Evolutionary conservation across 768 basidiomycete genomes (phyloP).

Genomic region (Suillus variegatus): DNA sequence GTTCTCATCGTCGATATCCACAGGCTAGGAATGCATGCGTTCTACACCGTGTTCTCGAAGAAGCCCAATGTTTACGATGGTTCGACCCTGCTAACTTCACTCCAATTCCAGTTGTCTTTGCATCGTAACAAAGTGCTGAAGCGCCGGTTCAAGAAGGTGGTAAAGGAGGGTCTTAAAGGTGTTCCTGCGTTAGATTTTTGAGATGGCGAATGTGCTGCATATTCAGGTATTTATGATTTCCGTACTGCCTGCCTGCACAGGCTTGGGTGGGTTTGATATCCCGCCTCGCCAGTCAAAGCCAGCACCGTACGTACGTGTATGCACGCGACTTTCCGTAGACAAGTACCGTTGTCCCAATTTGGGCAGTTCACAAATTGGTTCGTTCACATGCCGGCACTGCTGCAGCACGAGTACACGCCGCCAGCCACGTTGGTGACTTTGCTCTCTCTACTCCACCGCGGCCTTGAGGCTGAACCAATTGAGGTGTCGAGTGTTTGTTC

Average conservation of each 20-base stretch:
- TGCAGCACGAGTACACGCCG: background rate
- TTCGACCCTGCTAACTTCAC: slow-evolving; percentile 43
- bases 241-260: background rate
- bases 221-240: background rate
- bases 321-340: background rate
- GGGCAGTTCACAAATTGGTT: background rate
- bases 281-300: background rate
- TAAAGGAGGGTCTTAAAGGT: slow-evolving; percentile 45
- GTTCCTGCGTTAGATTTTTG: slow-evolving; percentile 23
- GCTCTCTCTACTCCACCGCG: background rate
- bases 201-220: background rate
- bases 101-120: slow-evolving; percentile 52
- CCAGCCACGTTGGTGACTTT: slow-evolving; percentile 1
- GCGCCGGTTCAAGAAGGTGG: slow-evolving; percentile 47
- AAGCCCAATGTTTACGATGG: slow-evolving; percentile 50
- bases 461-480: background rate
- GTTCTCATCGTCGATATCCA: slow-evolving; percentile 8
- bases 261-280: background rate
- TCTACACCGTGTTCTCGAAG: slow-evolving; percentile 60
- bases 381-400: background rate
- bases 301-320: background rate
- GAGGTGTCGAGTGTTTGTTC: background rate
- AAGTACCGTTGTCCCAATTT: background rate
- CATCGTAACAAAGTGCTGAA: slow-evolving; percentile 44
- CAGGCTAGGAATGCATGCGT: slow-evolving; percentile 85